Evolutionary conservation across 2,329 filamentous ascomycete species (phyloP).

Genomic region (Paecilomyces fulvus): DNA sequence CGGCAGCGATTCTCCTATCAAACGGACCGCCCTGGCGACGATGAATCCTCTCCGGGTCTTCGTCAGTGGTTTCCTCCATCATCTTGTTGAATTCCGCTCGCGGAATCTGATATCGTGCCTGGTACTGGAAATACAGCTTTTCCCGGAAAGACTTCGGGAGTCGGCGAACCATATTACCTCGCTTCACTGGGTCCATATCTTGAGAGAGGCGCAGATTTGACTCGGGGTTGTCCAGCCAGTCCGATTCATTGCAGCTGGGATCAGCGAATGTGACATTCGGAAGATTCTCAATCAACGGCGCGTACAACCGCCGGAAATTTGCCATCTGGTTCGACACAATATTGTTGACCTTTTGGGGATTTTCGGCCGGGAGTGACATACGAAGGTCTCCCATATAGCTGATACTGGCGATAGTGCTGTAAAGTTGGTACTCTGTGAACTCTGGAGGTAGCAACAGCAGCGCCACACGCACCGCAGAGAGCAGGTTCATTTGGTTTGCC

Average conservation of each 20-base stretch:
- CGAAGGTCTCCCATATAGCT: conserved; percentile 95
- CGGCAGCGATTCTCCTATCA: conserved; percentile 71
- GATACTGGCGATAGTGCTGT: conserved; percentile 82
- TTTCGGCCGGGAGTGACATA: conserved; percentile 83
- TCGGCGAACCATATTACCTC: conserved; percentile 93
- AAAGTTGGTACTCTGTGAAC: conserved; percentile 83
- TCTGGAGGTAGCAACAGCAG: conserved; percentile 73
- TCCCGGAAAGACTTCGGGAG: conserved; percentile 79
- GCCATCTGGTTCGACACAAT: conserved; percentile 87
- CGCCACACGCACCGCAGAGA: conserved; percentile 83
- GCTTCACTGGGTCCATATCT: conserved; percentile 84
- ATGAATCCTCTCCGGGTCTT: conserved; percentile 56
- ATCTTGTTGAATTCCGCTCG: conserved; percentile 75
- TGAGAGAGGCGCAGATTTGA: conserved; percentile 65
- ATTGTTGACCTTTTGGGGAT: conserved; percentile 85
- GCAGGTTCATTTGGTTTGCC: conserved; percentile 90
- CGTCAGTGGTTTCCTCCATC: conserved; percentile 66
- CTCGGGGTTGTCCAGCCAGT: conserved; percentile 56
- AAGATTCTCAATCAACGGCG: conserved; percentile 77
- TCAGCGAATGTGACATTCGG: conserved; percentile 79
- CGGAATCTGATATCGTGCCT: conserved; percentile 80
- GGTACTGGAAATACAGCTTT: conserved; percentile 90
- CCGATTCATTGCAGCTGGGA: conserved; percentile 45
- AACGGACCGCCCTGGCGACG: conserved; percentile 74
- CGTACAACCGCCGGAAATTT: conserved; percentile 86